These are phyloP conservation scores for Gonapodya sp. DNA, from an alignment of 192 early-diverging fungal genomes.

Conservation along the genomic window DNA sequence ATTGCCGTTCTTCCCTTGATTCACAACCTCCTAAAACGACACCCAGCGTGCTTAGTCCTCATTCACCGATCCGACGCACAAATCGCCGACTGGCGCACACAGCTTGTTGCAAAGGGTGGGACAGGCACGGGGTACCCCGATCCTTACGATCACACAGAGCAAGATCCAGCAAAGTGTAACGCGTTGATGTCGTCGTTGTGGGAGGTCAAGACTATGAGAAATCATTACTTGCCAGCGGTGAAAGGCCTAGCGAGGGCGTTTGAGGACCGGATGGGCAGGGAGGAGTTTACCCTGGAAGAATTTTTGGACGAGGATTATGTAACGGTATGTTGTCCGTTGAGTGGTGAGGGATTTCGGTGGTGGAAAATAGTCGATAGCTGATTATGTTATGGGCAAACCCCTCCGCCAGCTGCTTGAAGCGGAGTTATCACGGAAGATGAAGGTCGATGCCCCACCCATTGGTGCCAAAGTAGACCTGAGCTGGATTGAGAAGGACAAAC, in stretches of 20 bases:
- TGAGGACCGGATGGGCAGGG: slow-evolving; percentile 77
- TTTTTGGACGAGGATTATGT: slow-evolving; percentile 60
- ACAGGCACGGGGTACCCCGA: slow-evolving; percentile 17
- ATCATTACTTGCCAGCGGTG: slow-evolving; percentile 82
- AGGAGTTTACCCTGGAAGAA: slow-evolving; percentile 82
- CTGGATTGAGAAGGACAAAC: too few relatives aligned
- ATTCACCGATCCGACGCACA: slow-evolving; percentile 61
- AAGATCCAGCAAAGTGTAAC: slow-evolving; percentile 65
- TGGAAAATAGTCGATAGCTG: too few relatives aligned
- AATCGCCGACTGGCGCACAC: neutral
- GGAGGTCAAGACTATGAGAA: slow-evolving; percentile 75
- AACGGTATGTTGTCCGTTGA: neutral
- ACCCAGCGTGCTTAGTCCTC: slow-evolving; percentile 78
- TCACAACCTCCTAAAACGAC: slow-evolving; percentile 84
- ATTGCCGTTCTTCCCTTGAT: slow-evolving; percentile 81
- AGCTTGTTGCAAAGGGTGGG: slow-evolving; percentile 1
- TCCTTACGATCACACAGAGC: slow-evolving; percentile 44
- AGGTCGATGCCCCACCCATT: too few relatives aligned
- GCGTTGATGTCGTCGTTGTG: slow-evolving; percentile 85
- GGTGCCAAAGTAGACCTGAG: too few relatives aligned
- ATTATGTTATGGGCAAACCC: too few relatives aligned
- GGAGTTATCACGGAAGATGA: neutral
- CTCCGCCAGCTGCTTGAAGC: neutral
- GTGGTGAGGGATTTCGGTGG: neutral
- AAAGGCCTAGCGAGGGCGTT: slow-evolving; percentile 77